Percentiles rank a stretch among this genome's conserved stretches.
Conservation (phyloP, 176 grass and related monocot genomes). For the Rhynchospora tenuis region DNA sequence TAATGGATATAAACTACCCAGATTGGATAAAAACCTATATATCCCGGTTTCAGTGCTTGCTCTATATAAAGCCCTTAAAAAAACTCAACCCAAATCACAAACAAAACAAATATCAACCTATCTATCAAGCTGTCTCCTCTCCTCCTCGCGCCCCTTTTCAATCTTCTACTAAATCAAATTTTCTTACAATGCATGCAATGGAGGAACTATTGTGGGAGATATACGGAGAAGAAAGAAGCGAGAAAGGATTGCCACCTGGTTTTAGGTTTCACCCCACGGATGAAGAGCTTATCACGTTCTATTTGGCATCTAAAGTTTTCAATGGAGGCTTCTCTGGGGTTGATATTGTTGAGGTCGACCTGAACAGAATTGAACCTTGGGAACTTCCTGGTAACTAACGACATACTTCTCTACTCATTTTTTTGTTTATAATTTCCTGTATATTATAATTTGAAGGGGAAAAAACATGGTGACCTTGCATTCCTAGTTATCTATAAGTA, state of each 20-base stretch:
- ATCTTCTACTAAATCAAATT: background rate
- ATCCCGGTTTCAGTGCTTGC: slow-evolving; percentile 42
- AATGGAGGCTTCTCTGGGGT: slow-evolving; percentile 78
- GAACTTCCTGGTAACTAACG: slow-evolving; percentile 57
- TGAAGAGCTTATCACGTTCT: slow-evolving; percentile 94
- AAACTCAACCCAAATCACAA: slow-evolving; percentile 19
- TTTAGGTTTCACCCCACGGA: slow-evolving; percentile 97
- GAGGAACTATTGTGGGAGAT: slow-evolving; percentile 73
- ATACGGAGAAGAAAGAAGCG: slow-evolving; percentile 52
- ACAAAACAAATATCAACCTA: slow-evolving; percentile 16
- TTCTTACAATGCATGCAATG: slow-evolving; percentile 38
- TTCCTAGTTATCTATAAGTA: too few species aligned
- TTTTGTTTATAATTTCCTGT: background rate
- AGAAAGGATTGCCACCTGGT: slow-evolving; percentile 82
- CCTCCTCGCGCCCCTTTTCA: background rate
- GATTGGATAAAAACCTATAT: slow-evolving; percentile 13
- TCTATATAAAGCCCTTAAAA: slow-evolving; percentile 36
- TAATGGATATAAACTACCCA: background rate
- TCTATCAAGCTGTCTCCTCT: background rate
- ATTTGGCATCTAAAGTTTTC: slow-evolving; percentile 86
- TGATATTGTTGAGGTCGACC: slow-evolving; percentile 81
- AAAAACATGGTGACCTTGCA: too few species aligned
- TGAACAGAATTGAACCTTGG: slow-evolving; percentile 96
- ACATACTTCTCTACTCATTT: background rate
- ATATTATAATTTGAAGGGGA: background rate